These are phyloP conservation scores for Sphaerostilbella broomeana DNA, from an alignment of 2,329 filamentous ascomycete species.

Conservation along the genomic window DNA sequence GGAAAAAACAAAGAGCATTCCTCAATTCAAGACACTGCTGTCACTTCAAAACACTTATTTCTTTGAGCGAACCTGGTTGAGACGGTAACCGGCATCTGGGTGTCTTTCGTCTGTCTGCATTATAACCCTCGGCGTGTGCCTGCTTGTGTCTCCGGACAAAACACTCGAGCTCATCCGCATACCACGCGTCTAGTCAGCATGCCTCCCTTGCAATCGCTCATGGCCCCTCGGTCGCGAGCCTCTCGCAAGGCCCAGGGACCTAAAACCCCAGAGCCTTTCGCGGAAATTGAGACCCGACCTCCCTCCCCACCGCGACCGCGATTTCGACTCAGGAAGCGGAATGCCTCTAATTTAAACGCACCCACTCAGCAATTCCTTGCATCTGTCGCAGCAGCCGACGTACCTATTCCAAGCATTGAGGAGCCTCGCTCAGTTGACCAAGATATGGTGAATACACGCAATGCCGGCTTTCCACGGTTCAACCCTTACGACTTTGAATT, in stretches of 20 bases:
- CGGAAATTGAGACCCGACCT: conserved; percentile 29
- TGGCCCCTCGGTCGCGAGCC: conserved; percentile 38
- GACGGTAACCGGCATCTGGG: conserved; percentile 2
- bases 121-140: neutral
- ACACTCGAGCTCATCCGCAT: conserved; percentile 14
- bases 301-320: conserved; percentile 48
- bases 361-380: conserved; percentile 62
- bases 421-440: conserved; percentile 42
- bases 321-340: conserved; percentile 49
- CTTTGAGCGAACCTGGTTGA: conserved; percentile 1
- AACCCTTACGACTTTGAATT: conserved; percentile 27
- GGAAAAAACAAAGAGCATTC: conserved; percentile 4
- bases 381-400: conserved; percentile 58
- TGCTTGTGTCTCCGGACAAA: neutral
- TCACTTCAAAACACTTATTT: conserved; percentile 7
- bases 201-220: conserved; percentile 40
- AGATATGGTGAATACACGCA: conserved; percentile 35
- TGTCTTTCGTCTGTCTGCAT: conserved; percentile 1
- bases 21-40: conserved; percentile 10
- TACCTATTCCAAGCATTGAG: conserved; percentile 60
- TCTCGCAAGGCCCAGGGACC: conserved; percentile 35
- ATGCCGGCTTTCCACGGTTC: conserved; percentile 28
- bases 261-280: conserved; percentile 47
- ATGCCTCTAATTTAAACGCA: conserved; percentile 45
- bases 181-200: conserved; percentile 27